Base-by-base conservation (phyloP, 2,329 filamentous ascomycete genomes). In the Cyclaneusma minus region DNA sequence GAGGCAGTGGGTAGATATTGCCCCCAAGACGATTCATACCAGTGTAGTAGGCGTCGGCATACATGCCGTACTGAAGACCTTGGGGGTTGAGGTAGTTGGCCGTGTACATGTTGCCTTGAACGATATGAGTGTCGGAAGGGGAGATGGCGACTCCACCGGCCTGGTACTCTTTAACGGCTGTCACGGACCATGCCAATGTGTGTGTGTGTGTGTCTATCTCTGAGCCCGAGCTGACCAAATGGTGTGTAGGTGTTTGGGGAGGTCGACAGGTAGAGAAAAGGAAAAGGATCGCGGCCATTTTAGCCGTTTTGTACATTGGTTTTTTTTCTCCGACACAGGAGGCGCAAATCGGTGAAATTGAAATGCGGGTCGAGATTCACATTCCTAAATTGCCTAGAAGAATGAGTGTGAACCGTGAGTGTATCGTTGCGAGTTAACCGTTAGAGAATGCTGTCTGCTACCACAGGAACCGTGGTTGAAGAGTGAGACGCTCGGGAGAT, bases 211-310 rank as follows among this genome's bases (percentile, higher is more conserved):
- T 28, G 25, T 20, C 18, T 8, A 8, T 20, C n/a, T 11, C n/a
- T 8, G 8, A 8, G 18, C n/a, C 8, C 18, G 8, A 8, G 18
- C 18, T 20, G n/a, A 20, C 18, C 8, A 20, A 8, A 8, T 11
- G n/a, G n/a, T n/a, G n/a, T n/a, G n/a, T n/a, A 27, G 45, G 43
- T 47, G 16, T 49, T 49, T 24, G 45, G 45, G 26, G 62, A 67
- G 45, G 60, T 67, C 32, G 62, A 67, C 45, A 48, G 62, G 45
- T 67, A 56, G 47, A 47, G 11, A 39, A 29, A 34, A 23, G 21
- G 14, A 16, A 24, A 21, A 26, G 28, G 8, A 11, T 22, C 17
- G 23, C 24, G 33, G 32, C 7, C 31, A 35, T 25, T 28, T 32
- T 34, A 29, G 32, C 33, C 38, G 31, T 37, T 37, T 37, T 36